phyloP scores from a whole-genome alignment of 208 protist genomes.

The Trypanosoma lewisi region DNA sequence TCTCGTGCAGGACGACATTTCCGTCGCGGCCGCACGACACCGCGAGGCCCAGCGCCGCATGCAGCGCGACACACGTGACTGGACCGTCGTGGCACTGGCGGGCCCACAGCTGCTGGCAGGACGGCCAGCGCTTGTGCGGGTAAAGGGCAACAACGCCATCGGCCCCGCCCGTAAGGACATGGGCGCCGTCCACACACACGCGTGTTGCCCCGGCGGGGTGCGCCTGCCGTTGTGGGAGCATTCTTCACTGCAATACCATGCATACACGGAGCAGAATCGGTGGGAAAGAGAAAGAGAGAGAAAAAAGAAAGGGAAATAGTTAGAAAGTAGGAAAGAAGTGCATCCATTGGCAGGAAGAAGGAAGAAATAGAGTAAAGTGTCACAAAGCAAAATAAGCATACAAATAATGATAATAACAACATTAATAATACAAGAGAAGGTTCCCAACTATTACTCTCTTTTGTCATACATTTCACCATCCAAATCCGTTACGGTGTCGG shows the following conservation, averaged over 20 bases:
- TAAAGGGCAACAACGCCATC: conserved; percentile 80
- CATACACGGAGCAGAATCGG: neutral
- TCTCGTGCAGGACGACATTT: conserved; percentile 73
- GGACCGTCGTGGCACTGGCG: conserved; percentile 62
- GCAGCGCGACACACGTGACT: conserved; percentile 64
- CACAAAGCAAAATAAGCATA: neutral
- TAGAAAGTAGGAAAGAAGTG: too few relatives aligned
- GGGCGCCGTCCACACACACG: conserved; percentile 46
- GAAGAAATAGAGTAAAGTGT: conserved; percentile 3
- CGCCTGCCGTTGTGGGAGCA: conserved; percentile 39
- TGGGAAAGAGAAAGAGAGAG: conserved; percentile 8
- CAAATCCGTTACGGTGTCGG: neutral
- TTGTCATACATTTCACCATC: neutral
- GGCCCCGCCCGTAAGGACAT: conserved; percentile 63
- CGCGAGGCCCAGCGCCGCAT: conserved; percentile 41
- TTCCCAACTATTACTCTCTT: neutral
- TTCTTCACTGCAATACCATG: conserved; percentile 5
- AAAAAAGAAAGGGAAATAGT: conserved; percentile 7
- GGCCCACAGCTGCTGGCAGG: conserved; percentile 51
- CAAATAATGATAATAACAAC: conserved; percentile 1
- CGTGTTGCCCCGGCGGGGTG: conserved; percentile 57
- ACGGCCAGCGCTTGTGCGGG: conserved; percentile 40
- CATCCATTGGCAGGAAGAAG: neutral
- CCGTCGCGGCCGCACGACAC: conserved; percentile 77
- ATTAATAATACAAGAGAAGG: neutral